phyloP scores from a whole-genome alignment of 352 stramenopile genomes.

The Globisporangium rhizosaccharum region DNA sequence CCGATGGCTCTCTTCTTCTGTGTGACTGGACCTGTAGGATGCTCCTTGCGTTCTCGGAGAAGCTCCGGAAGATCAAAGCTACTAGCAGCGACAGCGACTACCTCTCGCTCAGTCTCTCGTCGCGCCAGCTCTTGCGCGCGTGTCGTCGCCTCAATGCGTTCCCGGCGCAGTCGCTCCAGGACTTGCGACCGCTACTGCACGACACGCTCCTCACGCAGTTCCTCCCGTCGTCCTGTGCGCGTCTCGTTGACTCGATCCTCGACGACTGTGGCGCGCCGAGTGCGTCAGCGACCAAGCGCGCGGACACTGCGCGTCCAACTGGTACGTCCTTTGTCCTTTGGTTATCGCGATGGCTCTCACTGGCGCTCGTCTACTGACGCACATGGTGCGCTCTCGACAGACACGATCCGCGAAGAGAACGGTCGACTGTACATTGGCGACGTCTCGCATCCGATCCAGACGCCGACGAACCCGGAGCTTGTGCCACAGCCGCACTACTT shows the following conservation, averaged over 20 bases:
- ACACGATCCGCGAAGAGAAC: constrained; percentile 37
- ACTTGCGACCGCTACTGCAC: constrained; percentile 61
- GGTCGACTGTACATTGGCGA: constrained; percentile 55
- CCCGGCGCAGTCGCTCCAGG: constrained; percentile 48
- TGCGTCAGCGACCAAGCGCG: not conserved
- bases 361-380: not conserved
- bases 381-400: constrained; percentile 1
- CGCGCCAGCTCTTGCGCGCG: constrained; percentile 58
- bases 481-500: constrained; percentile 88
- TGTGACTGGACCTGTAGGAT: constrained; percentile 20
- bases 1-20: not conserved
- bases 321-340: not conserved
- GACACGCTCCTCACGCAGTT: constrained; percentile 78
- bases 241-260: constrained; percentile 46
- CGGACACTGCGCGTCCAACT: not conserved
- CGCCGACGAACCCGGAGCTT: constrained; percentile 54
- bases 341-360: too few species aligned
- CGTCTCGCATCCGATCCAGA: constrained; percentile 52
- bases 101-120: constrained; percentile 48
- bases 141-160: constrained; percentile 69
- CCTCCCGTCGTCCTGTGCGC: constrained; percentile 43
- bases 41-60: constrained; percentile 51
- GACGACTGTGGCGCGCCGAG: constrained; percentile 37
- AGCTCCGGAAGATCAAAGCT: constrained; percentile 35
- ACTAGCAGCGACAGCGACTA: constrained; percentile 40